A percentile compares a stretch with the other conserved stretches of the same genome.
phyloP scores from a whole-genome alignment of 768 basidiomycete species.

The Gloeostereum incarnatum region DNA sequence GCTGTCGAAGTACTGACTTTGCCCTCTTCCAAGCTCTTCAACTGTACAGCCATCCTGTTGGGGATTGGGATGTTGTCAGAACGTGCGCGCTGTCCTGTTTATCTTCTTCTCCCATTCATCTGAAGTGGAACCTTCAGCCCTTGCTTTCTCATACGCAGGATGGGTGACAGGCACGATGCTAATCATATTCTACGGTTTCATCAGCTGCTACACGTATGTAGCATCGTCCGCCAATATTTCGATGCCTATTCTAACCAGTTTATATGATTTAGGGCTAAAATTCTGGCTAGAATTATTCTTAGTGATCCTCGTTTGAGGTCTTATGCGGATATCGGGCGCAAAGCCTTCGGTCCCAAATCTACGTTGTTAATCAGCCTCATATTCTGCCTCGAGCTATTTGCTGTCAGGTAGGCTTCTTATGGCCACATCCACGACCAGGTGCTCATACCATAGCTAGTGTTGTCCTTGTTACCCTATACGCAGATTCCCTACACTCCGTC shows the following conservation, averaged over 20 bases:
- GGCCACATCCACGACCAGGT: too few species aligned
- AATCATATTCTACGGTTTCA: slow-evolving; percentile 64
- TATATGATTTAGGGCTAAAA: slow-evolving; percentile 57
- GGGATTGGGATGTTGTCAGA: slow-evolving; percentile 88
- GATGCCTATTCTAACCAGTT: background rate
- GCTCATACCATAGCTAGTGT: slow-evolving; percentile 39
- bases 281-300: slow-evolving; percentile 70
- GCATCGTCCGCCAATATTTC: background rate
- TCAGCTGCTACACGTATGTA: slow-evolving; percentile 86
- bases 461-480: slow-evolving; percentile 81
- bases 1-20: slow-evolving; percentile 2
- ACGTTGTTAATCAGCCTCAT: slow-evolving; percentile 56
- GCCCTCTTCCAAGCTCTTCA: slow-evolving; percentile 56
- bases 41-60: slow-evolving; percentile 76
- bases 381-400: slow-evolving; percentile 85
- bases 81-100: too few species aligned
- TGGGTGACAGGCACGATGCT: slow-evolving; percentile 75
- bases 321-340: slow-evolving; percentile 84
- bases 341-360: slow-evolving; percentile 76
- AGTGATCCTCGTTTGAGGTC: slow-evolving; percentile 63
- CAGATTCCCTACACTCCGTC: slow-evolving; percentile 74
- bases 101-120: too few species aligned
- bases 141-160: slow-evolving; percentile 88
- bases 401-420: slow-evolving; percentile 48
- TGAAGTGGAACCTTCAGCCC: too few species aligned